phyloP scores from a whole-genome alignment of 495 filamentous ascomycete genomes.

The Penicillium dipodomyicola region DNA sequence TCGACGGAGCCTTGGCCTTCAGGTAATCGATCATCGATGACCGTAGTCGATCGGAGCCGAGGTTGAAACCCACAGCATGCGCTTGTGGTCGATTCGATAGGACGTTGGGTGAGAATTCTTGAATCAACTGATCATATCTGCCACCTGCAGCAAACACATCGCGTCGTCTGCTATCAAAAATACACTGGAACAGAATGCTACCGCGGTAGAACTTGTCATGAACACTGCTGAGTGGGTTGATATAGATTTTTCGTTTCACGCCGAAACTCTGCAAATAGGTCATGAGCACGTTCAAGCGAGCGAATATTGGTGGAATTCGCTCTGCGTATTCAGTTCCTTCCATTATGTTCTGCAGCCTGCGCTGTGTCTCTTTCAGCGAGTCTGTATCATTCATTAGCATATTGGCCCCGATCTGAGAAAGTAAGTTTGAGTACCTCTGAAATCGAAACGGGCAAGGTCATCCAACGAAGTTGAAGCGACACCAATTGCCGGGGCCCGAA shows the following conservation, averaged over 20 bases:
- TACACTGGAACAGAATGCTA: constrained; percentile 84
- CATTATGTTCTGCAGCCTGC: constrained; percentile 69
- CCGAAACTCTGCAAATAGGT: constrained; percentile 72
- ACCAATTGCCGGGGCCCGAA: constrained; percentile 73
- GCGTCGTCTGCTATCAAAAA: constrained; percentile 79
- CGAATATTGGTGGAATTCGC: constrained; percentile 66
- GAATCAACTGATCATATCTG: constrained; percentile 84
- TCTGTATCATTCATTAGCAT: constrained; percentile 45
- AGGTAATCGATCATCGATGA: constrained; percentile 64
- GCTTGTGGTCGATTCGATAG: constrained; percentile 40
- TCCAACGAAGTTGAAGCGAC: constrained; percentile 88
- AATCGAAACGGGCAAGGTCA: constrained; percentile 87
- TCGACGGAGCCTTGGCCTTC: constrained; percentile 63
- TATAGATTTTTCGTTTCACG: constrained; percentile 73
- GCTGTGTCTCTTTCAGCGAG: constrained; percentile 67
- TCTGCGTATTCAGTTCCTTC: constrained; percentile 67
- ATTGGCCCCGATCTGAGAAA: neutral
- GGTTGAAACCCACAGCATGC: constrained; percentile 88
- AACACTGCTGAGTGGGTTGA: constrained; percentile 81
- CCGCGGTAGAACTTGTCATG: constrained; percentile 92
- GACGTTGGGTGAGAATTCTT: constrained; percentile 43
- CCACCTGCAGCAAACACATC: constrained; percentile 93
- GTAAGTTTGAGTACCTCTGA: constrained; percentile 58
- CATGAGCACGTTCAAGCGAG: constrained; percentile 72
- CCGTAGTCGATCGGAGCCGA: constrained; percentile 81